A percentile compares a stretch with the other conserved stretches of the same genome.
Conservation (phyloP, 2,329 filamentous ascomycete genomes). For the Tolypocladium pustulatum region DNA sequence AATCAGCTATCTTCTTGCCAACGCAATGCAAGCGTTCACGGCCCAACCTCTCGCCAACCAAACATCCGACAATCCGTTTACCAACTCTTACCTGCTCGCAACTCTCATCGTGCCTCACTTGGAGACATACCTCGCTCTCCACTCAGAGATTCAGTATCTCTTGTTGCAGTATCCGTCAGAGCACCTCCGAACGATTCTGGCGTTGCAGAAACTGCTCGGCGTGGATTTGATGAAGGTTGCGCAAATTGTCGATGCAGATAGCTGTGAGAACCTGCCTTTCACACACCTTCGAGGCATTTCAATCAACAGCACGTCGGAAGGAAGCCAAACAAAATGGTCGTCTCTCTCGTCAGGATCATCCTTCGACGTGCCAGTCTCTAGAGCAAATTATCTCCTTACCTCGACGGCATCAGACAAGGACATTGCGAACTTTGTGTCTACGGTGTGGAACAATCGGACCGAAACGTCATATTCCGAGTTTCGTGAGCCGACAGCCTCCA, state of each 20-base stretch:
- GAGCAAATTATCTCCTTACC: conserved; percentile 47
- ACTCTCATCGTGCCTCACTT: conserved; percentile 49
- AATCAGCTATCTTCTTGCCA: conserved; percentile 48
- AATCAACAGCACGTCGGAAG: conserved; percentile 15
- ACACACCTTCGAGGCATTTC: conserved; percentile 26
- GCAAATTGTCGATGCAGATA: conserved; percentile 39
- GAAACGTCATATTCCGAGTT: conserved; percentile 29
- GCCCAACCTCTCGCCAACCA: conserved; percentile 39
- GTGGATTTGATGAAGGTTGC: conserved; percentile 46
- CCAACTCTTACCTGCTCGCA: conserved; percentile 43
- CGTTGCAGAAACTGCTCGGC: conserved; percentile 47
- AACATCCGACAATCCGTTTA: conserved; percentile 42
- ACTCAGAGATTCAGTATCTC: conserved; percentile 43
- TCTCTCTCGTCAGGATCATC: conserved; percentile 14
- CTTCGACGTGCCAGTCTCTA: conserved; percentile 28
- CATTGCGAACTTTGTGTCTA: conserved; percentile 41
- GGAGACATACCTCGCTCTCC: conserved; percentile 45
- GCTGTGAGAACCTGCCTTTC: conserved; percentile 24
- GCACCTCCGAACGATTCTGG: conserved; percentile 45
- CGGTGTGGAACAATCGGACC: conserved; percentile 34
- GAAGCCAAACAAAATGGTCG: conserved; percentile 9
- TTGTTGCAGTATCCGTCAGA: conserved; percentile 48
- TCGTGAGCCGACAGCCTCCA: conserved; percentile 21
- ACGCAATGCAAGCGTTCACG: conserved; percentile 48
- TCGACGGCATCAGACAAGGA: conserved; percentile 43